Conservation (phyloP, 2,329 filamentous ascomycete species). For the Neofusicoccum umdonicola region DNA sequence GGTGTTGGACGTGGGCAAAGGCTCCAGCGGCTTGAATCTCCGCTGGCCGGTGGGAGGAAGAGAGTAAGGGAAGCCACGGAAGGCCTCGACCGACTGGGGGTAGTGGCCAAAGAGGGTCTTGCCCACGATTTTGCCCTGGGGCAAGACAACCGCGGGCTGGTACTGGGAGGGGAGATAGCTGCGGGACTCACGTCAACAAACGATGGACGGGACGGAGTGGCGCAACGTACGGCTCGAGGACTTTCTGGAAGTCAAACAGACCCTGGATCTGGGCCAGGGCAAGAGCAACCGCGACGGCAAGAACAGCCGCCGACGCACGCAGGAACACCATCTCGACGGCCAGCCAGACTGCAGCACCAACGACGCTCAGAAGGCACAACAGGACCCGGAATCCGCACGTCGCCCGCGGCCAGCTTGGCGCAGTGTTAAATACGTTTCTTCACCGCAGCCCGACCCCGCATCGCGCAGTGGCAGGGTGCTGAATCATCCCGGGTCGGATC, state of each 20-base stretch:
- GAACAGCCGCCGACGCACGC: slow-evolving; percentile 7
- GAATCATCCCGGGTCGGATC: slow-evolving; percentile 5
- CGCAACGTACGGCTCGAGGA: slow-evolving; percentile 13
- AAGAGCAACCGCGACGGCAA: slow-evolving; percentile 9
- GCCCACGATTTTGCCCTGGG: slow-evolving; percentile 21
- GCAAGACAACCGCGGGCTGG: slow-evolving; percentile 17
- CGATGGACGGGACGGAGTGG: neutral
- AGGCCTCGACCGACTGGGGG: slow-evolving; percentile 20
- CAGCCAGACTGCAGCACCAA: neutral
- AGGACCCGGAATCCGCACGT: neutral
- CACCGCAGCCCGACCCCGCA: neutral
- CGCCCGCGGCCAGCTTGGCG: neutral
- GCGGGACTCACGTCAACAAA: neutral
- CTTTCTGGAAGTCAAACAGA: slow-evolving; percentile 9
- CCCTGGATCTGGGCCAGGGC: slow-evolving; percentile 11
- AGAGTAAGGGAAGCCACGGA: slow-evolving; percentile 25
- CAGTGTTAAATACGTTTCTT: slow-evolving; percentile 1
- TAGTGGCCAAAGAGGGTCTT: slow-evolving; percentile 15
- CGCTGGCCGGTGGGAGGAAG: slow-evolving; percentile 23
- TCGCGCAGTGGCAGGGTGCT: neutral
- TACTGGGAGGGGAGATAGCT: slow-evolving; percentile 3
- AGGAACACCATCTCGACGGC: slow-evolving; percentile 5
- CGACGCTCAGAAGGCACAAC: neutral
- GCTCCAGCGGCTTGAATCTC: slow-evolving; percentile 24
- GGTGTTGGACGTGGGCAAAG: slow-evolving; percentile 18